Conservation (phyloP, 2,329 filamentous ascomycete genomes). For the Epichloe gansuensis region DNA sequence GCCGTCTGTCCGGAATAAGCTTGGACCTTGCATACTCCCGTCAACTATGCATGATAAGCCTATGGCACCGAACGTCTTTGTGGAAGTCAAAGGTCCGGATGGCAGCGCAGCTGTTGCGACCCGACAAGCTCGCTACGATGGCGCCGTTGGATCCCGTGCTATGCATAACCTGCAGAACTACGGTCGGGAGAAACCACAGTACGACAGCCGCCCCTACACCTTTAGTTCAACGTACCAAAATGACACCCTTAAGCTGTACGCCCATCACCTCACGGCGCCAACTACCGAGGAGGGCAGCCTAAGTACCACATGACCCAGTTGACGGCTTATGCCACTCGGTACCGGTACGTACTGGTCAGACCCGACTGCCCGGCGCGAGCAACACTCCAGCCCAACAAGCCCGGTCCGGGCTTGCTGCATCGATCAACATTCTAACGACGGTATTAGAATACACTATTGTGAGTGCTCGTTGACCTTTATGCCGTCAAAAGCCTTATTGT, state of each 20-base stretch:
- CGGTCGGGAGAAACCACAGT: constrained; percentile 13
- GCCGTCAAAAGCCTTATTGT: too few relatives aligned
- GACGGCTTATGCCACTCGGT: too few relatives aligned
- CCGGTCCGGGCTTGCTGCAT: too few relatives aligned
- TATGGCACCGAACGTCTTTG: constrained; percentile 26
- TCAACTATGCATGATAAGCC: constrained; percentile 20
- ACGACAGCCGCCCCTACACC: constrained; percentile 24
- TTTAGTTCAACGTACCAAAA: constrained; percentile 25
- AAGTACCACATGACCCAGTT: too few relatives aligned
- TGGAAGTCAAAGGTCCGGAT: constrained; percentile 24
- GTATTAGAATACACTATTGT: too few relatives aligned
- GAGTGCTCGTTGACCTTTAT: too few relatives aligned
- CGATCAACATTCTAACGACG: too few relatives aligned
- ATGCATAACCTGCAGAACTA: constrained; percentile 24
- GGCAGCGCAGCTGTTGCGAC: constrained; percentile 13
- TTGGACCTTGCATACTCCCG: constrained; percentile 9
- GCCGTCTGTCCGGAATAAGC: neutral
- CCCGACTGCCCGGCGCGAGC: too few relatives aligned
- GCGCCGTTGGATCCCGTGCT: constrained; percentile 21
- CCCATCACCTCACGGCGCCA: constrained; percentile 16
- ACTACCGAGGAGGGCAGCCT: constrained; percentile 8
- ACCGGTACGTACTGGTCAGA: too few relatives aligned
- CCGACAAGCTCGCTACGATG: constrained; percentile 23
- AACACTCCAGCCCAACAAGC: too few relatives aligned
- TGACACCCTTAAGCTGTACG: constrained; percentile 20